phyloP scores from a whole-genome alignment of 176 grass and related monocot genomes.

The Tillandsia leiboldiana region DNA sequence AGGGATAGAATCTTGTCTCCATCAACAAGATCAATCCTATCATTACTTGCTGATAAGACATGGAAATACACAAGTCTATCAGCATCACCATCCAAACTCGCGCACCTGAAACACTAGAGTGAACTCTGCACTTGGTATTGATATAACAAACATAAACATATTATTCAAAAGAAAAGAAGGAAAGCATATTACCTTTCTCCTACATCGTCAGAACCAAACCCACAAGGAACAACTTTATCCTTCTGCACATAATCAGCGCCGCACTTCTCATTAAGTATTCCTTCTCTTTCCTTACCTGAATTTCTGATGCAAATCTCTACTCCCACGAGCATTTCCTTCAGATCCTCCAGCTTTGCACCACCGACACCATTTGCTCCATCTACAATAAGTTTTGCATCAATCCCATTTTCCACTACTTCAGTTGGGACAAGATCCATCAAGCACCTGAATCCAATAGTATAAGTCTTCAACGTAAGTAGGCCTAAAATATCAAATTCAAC shows the following conservation, averaged over 20 bases:
- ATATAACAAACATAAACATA: not conserved
- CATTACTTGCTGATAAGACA: conserved; percentile 37
- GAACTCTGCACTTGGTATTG: conserved; percentile 17
- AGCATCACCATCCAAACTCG: conserved; percentile 87
- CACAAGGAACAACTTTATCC: conserved; percentile 61
- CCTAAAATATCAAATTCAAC: not conserved
- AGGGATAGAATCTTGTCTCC: conserved; percentile 89
- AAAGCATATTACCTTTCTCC: conserved; percentile 38
- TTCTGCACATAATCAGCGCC: conserved; percentile 98
- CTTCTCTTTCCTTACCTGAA: conserved; percentile 67
- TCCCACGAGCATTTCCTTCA: conserved; percentile 40
- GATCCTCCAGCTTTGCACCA: conserved; percentile 56
- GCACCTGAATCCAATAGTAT: conserved; percentile 7
- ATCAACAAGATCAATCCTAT: conserved; percentile 67
- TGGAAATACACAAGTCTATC: conserved; percentile 82
- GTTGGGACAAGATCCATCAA: conserved; percentile 52
- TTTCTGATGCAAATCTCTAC: conserved; percentile 62
- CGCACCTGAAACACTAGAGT: conserved; percentile 66
- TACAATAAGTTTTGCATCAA: conserved; percentile 49
- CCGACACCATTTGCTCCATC: conserved; percentile 93
- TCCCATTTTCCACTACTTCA: conserved; percentile 20
- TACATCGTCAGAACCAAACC: conserved; percentile 48
- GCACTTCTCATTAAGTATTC: conserved; percentile 78
- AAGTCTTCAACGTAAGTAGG: not conserved
- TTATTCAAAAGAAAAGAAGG: not conserved